Evolutionary conservation across 2,329 filamentous ascomycete species (phyloP).

Genomic region (Pestalotiopsis sp.): DNA sequence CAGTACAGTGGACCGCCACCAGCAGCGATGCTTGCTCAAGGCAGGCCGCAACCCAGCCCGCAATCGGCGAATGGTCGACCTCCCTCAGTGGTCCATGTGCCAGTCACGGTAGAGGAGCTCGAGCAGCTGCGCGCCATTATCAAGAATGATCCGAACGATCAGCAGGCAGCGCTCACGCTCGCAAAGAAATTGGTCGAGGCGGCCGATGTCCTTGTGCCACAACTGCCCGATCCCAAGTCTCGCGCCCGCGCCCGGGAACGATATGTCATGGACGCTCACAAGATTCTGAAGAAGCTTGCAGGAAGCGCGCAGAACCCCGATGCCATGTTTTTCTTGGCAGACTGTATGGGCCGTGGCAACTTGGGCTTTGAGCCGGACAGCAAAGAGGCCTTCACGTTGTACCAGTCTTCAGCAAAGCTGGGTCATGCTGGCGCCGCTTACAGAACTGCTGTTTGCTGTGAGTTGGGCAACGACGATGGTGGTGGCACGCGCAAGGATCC

Average conservation of each 20-base stretch:
- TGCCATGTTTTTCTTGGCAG: constrained; percentile 92
- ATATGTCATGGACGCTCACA: constrained; percentile 84
- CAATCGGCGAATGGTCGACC: constrained; percentile 32
- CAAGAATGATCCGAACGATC: constrained; percentile 73
- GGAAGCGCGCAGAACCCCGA: constrained; percentile 69
- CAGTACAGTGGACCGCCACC: constrained; percentile 52
- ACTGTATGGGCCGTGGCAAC: constrained; percentile 81
- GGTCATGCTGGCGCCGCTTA: constrained; percentile 89
- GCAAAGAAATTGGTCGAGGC: constrained; percentile 89
- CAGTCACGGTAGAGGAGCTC: constrained; percentile 78
- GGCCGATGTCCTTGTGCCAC: constrained; percentile 70
- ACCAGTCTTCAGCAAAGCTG: constrained; percentile 89
- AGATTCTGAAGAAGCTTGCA: constrained; percentile 87
- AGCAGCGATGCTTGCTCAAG: constrained; percentile 32
- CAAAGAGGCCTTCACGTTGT: constrained; percentile 91
- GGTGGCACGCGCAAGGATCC: constrained; percentile 91
- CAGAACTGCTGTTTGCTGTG: constrained; percentile 93
- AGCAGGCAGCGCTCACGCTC: constrained; percentile 69
- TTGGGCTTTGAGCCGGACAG: constrained; percentile 80
- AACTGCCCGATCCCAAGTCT: constrained; percentile 68
- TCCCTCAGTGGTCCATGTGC: constrained; percentile 40
- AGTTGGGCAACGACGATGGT: constrained; percentile 92
- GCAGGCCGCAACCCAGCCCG: constrained; percentile 38
- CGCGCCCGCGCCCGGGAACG: constrained; percentile 78
- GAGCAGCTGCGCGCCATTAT: constrained; percentile 72